Evolutionary conservation across 2,329 filamentous ascomycete species (phyloP).

Genomic region (Daldinia sp.): DNA sequence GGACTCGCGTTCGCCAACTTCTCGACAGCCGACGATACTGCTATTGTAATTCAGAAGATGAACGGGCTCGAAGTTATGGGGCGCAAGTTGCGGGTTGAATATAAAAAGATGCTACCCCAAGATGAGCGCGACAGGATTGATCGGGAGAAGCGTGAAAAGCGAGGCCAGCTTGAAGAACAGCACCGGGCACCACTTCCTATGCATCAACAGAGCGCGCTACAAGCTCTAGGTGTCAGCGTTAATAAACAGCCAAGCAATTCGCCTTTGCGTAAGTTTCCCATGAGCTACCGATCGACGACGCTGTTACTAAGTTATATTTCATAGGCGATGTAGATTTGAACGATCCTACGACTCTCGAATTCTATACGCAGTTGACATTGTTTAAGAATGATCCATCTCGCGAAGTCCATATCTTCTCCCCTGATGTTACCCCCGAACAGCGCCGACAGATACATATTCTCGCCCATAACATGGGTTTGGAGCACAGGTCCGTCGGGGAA

Average conservation of each 20-base stretch:
- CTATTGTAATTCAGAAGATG: constrained; percentile 88
- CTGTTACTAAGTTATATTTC: constrained; percentile 25
- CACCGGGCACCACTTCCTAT: constrained; percentile 77
- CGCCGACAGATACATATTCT: constrained; percentile 92
- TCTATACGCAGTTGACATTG: constrained; percentile 87
- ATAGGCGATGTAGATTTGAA: constrained; percentile 83
- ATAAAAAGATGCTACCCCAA: constrained; percentile 98
- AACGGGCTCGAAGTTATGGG: constrained; percentile 97
- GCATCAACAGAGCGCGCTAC: constrained; percentile 86
- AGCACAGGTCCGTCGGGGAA: constrained; percentile 88
- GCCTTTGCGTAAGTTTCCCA: constrained; percentile 55
- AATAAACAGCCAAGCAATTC: constrained; percentile 66
- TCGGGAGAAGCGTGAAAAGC: constrained; percentile 93
- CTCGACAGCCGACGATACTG: constrained; percentile 92
- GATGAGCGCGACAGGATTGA: constrained; percentile 96
- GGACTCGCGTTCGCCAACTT: constrained; percentile 98
- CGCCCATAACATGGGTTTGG: constrained; percentile 92
- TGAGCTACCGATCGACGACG: not conserved
- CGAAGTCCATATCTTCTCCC: constrained; percentile 85
- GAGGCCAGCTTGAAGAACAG: constrained; percentile 96
- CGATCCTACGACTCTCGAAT: constrained; percentile 84
- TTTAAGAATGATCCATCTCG: constrained; percentile 83
- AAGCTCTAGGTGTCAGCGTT: constrained; percentile 74
- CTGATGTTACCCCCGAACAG: constrained; percentile 81
- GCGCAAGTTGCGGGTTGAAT: constrained; percentile 93